Conservation (phyloP, 352 stramenopile species). For the Globisporangium recalcitrans region DNA sequence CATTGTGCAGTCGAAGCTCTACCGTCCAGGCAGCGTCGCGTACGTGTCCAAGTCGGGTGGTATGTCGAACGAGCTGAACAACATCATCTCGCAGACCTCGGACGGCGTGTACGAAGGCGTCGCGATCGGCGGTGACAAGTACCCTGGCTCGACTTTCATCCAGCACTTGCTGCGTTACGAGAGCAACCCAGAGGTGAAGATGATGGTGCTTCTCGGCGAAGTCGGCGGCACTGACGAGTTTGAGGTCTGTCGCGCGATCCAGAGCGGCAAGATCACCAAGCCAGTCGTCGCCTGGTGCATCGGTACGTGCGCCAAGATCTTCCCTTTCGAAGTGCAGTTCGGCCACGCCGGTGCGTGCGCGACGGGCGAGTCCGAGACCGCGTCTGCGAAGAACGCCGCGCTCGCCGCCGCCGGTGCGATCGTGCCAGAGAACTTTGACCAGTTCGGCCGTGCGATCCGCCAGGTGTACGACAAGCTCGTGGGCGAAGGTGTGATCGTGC, state of each 20-base stretch:
- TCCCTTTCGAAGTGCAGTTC: constrained; percentile 97
- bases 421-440: constrained; percentile 93
- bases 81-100: constrained; percentile 95
- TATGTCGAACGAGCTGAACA: constrained; percentile 98
- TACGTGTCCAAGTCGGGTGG: constrained; percentile 97
- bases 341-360: constrained; percentile 93
- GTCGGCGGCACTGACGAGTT: constrained; percentile 96
- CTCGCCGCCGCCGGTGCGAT: constrained; percentile 86
- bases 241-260: constrained; percentile 90
- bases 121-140: constrained; percentile 93
- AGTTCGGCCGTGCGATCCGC: constrained; percentile 91
- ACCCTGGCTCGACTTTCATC: constrained; percentile 95
- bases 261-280: constrained; percentile 93
- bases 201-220: constrained; percentile 95
- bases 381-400: constrained; percentile 91
- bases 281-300: constrained; percentile 98
- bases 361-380: constrained; percentile 91
- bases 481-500: constrained; percentile 70
- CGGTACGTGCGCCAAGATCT: constrained; percentile 96
- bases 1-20: constrained; percentile 97
- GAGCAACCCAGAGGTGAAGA: constrained; percentile 93
- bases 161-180: constrained; percentile 96
- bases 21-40: constrained; percentile 92
- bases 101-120: constrained; percentile 96
- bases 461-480: constrained; percentile 88